These are phyloP conservation scores for Cytospora paraplurivora DNA, from an alignment of 2,329 filamentous ascomycete genomes.

Conservation along the genomic window DNA sequence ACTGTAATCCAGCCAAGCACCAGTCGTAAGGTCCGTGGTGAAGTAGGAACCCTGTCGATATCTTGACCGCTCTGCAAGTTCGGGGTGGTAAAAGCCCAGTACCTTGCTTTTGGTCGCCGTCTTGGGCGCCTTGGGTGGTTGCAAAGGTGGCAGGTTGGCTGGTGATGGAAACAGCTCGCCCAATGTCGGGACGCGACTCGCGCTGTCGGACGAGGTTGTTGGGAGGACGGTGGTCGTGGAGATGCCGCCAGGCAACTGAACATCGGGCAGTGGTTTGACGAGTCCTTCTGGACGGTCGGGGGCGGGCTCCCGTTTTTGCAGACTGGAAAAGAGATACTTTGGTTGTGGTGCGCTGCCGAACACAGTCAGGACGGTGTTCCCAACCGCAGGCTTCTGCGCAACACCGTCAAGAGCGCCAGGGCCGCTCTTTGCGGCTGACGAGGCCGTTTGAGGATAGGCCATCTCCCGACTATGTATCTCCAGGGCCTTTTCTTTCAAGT, in stretches of 20 bases:
- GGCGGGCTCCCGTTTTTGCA: slow-evolving; percentile 57
- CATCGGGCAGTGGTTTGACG: slow-evolving; percentile 58
- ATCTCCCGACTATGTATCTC: slow-evolving; percentile 64
- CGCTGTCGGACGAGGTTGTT: slow-evolving; percentile 46
- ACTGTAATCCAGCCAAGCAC: slow-evolving; percentile 71
- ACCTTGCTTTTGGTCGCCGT: slow-evolving; percentile 63
- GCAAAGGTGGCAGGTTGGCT: slow-evolving; percentile 63
- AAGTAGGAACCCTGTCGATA: slow-evolving; percentile 64
- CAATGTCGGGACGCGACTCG: slow-evolving; percentile 61
- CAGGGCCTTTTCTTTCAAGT: slow-evolving; percentile 65
- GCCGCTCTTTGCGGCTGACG: slow-evolving; percentile 38
- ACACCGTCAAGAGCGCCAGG: slow-evolving; percentile 42
- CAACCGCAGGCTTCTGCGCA: slow-evolving; percentile 42
- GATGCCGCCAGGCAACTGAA: slow-evolving; percentile 73
- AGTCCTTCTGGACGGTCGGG: slow-evolving; percentile 33
- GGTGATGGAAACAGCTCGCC: slow-evolving; percentile 75
- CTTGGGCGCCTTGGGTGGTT: slow-evolving; percentile 72
- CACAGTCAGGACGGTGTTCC: slow-evolving; percentile 70
- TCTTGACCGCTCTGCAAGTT: slow-evolving; percentile 53
- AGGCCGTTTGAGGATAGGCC: slow-evolving; percentile 48
- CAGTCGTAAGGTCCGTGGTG: slow-evolving; percentile 64
- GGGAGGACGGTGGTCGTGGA: slow-evolving; percentile 68
- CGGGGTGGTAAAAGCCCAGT: slow-evolving; percentile 42
- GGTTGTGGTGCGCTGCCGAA: slow-evolving; percentile 74
- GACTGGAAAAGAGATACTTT: slow-evolving; percentile 83